These are phyloP conservation scores for Breynia disticha DNA, from an alignment of 441 rosid genomes.

Conservation along the genomic window DNA sequence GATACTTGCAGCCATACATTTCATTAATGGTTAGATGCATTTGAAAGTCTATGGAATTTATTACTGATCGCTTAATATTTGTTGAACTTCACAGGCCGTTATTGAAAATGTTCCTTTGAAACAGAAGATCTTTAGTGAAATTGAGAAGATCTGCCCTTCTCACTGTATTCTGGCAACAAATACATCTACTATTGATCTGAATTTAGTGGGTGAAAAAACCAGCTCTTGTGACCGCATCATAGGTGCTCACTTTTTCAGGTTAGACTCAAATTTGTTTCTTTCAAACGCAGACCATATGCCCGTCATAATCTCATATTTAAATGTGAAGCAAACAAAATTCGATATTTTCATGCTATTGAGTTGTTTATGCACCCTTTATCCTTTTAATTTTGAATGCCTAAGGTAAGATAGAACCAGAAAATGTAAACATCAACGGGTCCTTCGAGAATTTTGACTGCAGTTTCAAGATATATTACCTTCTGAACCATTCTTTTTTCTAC, in stretches of 20 bases:
- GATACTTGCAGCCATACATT: neutral
- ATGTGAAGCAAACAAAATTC: too few relatives aligned
- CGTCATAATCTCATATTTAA: neutral
- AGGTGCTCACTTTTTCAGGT: conserved; percentile 99
- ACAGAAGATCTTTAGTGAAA: conserved; percentile 75
- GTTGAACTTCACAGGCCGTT: conserved; percentile 57
- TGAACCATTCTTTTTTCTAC: too few relatives aligned
- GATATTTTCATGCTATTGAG: too few relatives aligned
- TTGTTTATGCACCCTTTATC: too few relatives aligned
- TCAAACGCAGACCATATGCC: neutral
- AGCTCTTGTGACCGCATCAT: conserved; percentile 67
- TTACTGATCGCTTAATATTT: conserved; percentile 15
- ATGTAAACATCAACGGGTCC: too few relatives aligned
- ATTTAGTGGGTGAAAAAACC: conserved; percentile 65
- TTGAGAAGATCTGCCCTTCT: conserved; percentile 70
- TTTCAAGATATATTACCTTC: too few relatives aligned
- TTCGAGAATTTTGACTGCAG: too few relatives aligned
- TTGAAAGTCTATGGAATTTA: conserved; percentile 1
- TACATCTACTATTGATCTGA: conserved; percentile 82
- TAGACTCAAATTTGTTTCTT: conserved; percentile 5
- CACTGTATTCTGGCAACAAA: conserved; percentile 88
- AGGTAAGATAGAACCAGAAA: too few relatives aligned
- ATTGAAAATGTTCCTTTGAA: conserved; percentile 72
- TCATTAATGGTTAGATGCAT: conserved; percentile 6
- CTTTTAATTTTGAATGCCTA: too few relatives aligned